phyloP scores from a whole-genome alignment of 192 early-diverging fungal species.

The Mortierella antarctica region DNA sequence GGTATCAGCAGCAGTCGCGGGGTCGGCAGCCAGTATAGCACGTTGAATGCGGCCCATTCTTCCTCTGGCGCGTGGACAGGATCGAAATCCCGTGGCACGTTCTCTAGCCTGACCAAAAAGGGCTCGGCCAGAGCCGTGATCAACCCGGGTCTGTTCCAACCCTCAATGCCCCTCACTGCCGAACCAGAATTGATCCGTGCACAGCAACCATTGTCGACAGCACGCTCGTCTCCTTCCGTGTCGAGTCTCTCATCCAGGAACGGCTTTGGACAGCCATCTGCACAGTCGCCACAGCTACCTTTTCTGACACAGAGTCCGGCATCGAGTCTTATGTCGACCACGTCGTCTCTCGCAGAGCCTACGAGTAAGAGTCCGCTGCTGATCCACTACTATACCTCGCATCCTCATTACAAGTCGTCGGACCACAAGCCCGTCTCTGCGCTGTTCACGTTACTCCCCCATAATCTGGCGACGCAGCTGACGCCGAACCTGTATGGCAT shows the following conservation, averaged over 20 bases:
- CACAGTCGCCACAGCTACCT: constrained; percentile 5
- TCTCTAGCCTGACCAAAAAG: constrained; percentile 34
- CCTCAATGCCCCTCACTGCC: constrained; percentile 1
- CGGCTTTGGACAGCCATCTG: not conserved
- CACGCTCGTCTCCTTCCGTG: constrained; percentile 7
- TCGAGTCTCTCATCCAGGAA: constrained; percentile 24
- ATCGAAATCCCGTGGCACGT: constrained; percentile 28
- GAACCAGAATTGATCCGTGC: not conserved
- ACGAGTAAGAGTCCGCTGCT: constrained; percentile 20
- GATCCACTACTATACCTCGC: constrained; percentile 53
- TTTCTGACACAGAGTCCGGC: constrained; percentile 14
- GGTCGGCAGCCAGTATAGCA: too few relatives aligned
- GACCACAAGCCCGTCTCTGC: constrained; percentile 60
- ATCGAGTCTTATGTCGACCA: constrained; percentile 9
- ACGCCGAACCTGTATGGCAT: constrained; percentile 31
- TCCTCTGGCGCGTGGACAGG: constrained; percentile 12
- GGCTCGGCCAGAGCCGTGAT: constrained; percentile 19
- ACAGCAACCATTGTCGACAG: constrained; percentile 15
- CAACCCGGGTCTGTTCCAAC: constrained; percentile 22
- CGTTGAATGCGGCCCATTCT: not conserved
- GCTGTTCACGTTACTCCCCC: constrained; percentile 36
- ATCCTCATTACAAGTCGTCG: constrained; percentile 46
- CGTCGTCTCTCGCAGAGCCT: constrained; percentile 5
- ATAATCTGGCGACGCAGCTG: constrained; percentile 27
- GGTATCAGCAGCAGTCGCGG: not conserved